Base-by-base conservation (phyloP, 1,139 yeast species). In the Yamadazyma aaseri region DNA sequence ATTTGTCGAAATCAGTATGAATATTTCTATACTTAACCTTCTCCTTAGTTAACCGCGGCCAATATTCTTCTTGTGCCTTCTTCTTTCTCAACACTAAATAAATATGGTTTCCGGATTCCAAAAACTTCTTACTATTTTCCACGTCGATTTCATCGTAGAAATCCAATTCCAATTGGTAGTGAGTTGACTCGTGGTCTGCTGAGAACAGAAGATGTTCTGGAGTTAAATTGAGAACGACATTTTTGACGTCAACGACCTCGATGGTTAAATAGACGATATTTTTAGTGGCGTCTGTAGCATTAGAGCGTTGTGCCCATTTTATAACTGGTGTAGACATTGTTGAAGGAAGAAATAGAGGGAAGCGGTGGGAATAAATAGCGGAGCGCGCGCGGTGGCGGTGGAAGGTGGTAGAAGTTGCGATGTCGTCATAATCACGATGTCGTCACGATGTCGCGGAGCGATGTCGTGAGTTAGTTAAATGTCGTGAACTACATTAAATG, bases 301-400 rank as follows among this genome's bases (percentile, higher is more conserved):
- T 79, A 33, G 96, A 87, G 64, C 98, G 86, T 68, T 92, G 98
- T 15, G 98, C 97, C 98, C 98, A 92, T 56, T 76, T 71, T 33
- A 87, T 94, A 32, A 51, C 53, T 33, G 66, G 66, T 32, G 43
- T 31, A 8, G 43, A 33, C 46, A 41, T n/a, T n/a, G n/a, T n/a
- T n/a, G n/a, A n/a, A n/a, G n/a, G n/a, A n/a, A n/a, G n/a, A n/a
- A n/a, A n/a, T n/a, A n/a, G n/a, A n/a, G n/a, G n/a, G n/a, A n/a
- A n/a, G n/a, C n/a, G n/a, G n/a, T n/a, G n/a, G n/a, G n/a, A n/a
- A n/a, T n/a, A n/a, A n/a, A n/a, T n/a, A n/a, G n/a, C n/a, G n/a
- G n/a, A n/a, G n/a, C n/a, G n/a, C n/a, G n/a, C n/a, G n/a, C n/a
- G n/a, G n/a, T n/a, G n/a, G n/a, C n/a, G n/a, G n/a, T n/a, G n/a